A percentile compares a stretch with the other conserved stretches of the same genome.
Evolutionary conservation across 2,329 filamentous ascomycete species (phyloP).

Genomic region (Talaromyces sp.): DNA sequence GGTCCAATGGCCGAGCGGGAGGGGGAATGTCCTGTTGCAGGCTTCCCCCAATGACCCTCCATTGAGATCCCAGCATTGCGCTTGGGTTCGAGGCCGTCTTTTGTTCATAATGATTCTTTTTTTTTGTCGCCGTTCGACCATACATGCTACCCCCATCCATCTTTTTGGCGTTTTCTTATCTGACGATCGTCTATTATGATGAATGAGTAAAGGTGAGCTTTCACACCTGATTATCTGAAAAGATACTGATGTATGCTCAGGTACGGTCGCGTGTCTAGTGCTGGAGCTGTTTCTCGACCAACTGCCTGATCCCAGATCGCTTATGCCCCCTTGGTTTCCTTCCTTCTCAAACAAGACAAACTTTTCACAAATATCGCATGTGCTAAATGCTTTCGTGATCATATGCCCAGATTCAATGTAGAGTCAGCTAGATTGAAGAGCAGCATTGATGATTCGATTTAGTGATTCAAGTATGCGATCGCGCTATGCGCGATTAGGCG

Average conservation of each 20-base stretch:
- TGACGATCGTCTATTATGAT: no score
- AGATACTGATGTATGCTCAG: background rate
- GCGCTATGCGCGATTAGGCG: no score
- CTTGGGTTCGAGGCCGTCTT: background rate
- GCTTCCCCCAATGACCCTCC: no score
- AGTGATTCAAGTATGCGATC: background rate
- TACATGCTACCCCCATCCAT: background rate
- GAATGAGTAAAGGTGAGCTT: background rate
- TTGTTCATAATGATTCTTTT: background rate
- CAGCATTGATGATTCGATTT: background rate
- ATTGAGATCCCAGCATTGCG: background rate
- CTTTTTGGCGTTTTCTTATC: background rate
- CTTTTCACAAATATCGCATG: no score
- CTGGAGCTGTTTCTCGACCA: background rate
- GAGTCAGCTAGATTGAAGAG: background rate
- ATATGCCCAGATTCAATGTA: no score
- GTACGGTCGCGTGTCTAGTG: background rate
- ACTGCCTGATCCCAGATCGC: background rate
- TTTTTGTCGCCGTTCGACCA: background rate
- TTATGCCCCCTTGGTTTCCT: background rate
- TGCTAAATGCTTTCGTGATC: no score
- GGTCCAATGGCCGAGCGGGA: background rate
- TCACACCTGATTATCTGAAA: background rate
- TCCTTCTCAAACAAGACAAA: background rate
- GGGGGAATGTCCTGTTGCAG: no score